Evolutionary conservation across 306 rosid species (phyloP), one percentile per base, ranked within the genome.

Genomic region (Adenanthera pavonina): DNA sequence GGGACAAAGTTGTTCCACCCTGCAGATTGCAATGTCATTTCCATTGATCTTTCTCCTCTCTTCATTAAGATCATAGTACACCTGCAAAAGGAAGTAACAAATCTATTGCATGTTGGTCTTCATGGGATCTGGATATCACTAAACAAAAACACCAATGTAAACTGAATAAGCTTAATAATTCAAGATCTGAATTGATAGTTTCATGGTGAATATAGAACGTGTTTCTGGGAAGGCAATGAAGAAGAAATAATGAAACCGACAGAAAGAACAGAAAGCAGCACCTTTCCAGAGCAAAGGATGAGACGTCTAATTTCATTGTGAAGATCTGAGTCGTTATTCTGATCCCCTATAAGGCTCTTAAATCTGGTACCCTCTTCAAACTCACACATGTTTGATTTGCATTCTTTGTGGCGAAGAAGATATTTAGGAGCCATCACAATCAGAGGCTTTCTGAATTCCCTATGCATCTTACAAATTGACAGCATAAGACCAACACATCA

Each of bases 281-380:
- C 98, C 97, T 95, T 95, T 79, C 98, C 97, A 41, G 98, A 95
- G 90, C 97, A 92, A 59, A 92, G 97, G 64, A 92, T 86, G 34
- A 95, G 82, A 17, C 95, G 89, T 74, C 97, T 89, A 80, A 92
- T 88, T 78, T 97, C 97, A 90, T 89, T 91, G 89, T 95, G 97
- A 40, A 78, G 69, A 69, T 89, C 87, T 67, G 97, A 87, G 84
- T 90, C 97, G 47, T 30, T 16, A 77, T 95, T 92, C 88, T 86
- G 96, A 78, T 93, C 97, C 86, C 91, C 90, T 41, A 95, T 89
- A 61, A 95, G 94, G 47, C 93, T 94, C 84, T 93, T 95, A 84
- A 95, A 95, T 89, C 97, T 86, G 81, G 99, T 93, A 35, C 94
- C 97, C 83, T 91, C 94, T 86, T 95, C 99, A 76, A 95, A 95